These are phyloP conservation scores for Diatrype stigma DNA, from an alignment of 2,329 filamentous ascomycete genomes.

Conservation along the genomic window DNA sequence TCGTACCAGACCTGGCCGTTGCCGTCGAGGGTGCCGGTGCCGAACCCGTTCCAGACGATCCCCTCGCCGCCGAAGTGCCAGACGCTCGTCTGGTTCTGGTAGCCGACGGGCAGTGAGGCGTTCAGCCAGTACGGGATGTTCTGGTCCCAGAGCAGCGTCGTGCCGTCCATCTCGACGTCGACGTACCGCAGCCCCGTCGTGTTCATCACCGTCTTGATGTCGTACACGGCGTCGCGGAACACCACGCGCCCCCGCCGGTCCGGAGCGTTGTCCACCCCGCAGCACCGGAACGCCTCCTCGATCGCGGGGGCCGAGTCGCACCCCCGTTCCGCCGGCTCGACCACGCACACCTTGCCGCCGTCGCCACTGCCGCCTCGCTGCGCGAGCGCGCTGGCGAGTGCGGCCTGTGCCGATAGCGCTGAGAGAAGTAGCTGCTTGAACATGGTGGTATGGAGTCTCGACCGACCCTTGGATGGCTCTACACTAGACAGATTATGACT, in stretches of 20 bases:
- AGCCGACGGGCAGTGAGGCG: constrained; percentile 46
- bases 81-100: constrained; percentile 52
- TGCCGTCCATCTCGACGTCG: constrained; percentile 39
- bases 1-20: constrained; percentile 60
- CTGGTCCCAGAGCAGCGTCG: constrained; percentile 34
- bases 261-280: constrained; percentile 16
- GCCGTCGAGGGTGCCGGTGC: constrained; percentile 51
- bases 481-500: too few relatives aligned
- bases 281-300: constrained; percentile 25
- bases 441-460: background rate
- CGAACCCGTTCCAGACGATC: constrained; percentile 45
- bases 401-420: background rate
- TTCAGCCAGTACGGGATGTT: constrained; percentile 49
- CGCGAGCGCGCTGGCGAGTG: background rate
- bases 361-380: constrained; percentile 3
- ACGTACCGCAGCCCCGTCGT: constrained; percentile 30
- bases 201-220: constrained; percentile 32
- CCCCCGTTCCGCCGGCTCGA: constrained; percentile 21
- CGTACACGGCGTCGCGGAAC: constrained; percentile 29
- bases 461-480: too few relatives aligned
- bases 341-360: constrained; percentile 21
- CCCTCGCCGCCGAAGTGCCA: constrained; percentile 52
- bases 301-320: constrained; percentile 30
- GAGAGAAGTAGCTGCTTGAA: background rate
- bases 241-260: constrained; percentile 22